Percentiles rank a stretch among this genome's conserved stretches.
These are phyloP conservation scores for Oropetium thomaeum DNA, from an alignment of 176 grass and related monocot genomes.

Conservation along the genomic window DNA sequence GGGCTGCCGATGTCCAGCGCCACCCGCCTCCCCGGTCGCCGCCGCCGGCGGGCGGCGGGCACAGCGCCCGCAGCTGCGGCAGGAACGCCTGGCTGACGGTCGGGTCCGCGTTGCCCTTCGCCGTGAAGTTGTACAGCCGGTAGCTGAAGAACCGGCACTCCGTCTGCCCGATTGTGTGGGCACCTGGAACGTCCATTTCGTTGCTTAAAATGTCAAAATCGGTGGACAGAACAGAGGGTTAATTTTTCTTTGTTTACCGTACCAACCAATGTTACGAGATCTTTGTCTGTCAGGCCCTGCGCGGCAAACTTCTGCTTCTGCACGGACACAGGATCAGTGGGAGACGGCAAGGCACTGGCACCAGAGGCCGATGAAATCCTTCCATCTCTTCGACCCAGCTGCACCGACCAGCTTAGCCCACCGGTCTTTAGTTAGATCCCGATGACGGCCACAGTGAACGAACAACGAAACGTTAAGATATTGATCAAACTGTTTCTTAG, in stretches of 20 bases:
- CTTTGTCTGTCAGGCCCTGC: constrained; percentile 55
- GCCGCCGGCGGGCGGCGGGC: constrained; percentile 42
- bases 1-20: constrained; percentile 60
- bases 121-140: constrained; percentile 74
- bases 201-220: not conserved
- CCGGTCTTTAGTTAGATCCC: too few relatives aligned
- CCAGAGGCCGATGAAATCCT: constrained; percentile 58
- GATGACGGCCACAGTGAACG: not conserved
- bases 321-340: constrained; percentile 49
- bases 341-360: constrained; percentile 56
- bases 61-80: constrained; percentile 47
- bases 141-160: constrained; percentile 66
- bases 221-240: not conserved
- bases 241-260: not conserved
- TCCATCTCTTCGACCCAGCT: constrained; percentile 78
- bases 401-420: constrained; percentile 76
- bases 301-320: constrained; percentile 78
- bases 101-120: constrained; percentile 61
- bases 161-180: constrained; percentile 76
- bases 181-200: constrained; percentile 28
- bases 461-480: too few relatives aligned
- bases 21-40: constrained; percentile 37
- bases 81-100: constrained; percentile 45
- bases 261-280: constrained; percentile 75
- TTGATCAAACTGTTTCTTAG: too few relatives aligned